Evolutionary conservation across 75 land plant species (phyloP), one percentile per base, ranked within the genome.

Genomic region (Cupressus sempervirens): DNA sequence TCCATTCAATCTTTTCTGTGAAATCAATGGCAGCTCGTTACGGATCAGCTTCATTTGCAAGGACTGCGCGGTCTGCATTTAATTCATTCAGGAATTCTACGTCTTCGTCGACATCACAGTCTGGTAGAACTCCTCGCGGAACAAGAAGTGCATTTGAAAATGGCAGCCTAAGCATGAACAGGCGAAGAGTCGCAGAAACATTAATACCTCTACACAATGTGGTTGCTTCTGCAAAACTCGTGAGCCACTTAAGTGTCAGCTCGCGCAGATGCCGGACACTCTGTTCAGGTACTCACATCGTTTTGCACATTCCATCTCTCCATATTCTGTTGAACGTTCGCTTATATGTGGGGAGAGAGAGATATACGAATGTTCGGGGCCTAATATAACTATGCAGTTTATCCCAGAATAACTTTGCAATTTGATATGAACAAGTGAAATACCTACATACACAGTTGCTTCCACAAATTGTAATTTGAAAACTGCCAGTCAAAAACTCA

Each of bases 191-290:
- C 82, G 85, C 80, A 1, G 86, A 86, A 86, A 90, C 93, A 32
- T 73, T 92, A 84, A 76, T 90, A 62, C 95, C 95, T 1, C 87
- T 92, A 11, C 95, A 93, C 88, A 92, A 90, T 72, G 92, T 87
- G 29, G 95, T 92, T 26, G 93, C 95, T 11, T 82, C 70, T 38
- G 95, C 93, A 54, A 88, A 92, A 86, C 87, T 93, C 91, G 89
- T 88, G 56, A 92, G 93, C 18, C 87, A 92, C 84, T 86, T 93
- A 35, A 92, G 91, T 86, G 23, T 86, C 36, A 40, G 73, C 43
- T 90, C 93, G 1, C 52, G 87, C 83, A 89, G 91, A 76, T 90
- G 91, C 76, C 77, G 88, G 3, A 87, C 93, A 16, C 93, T 93
- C 73, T 92, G 92, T 32, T 92, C 89, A 89, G 92, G 93, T 92